Base-by-base conservation (phyloP, 2,329 filamentous ascomycete species). In the Aspergillus amoenus region DNA sequence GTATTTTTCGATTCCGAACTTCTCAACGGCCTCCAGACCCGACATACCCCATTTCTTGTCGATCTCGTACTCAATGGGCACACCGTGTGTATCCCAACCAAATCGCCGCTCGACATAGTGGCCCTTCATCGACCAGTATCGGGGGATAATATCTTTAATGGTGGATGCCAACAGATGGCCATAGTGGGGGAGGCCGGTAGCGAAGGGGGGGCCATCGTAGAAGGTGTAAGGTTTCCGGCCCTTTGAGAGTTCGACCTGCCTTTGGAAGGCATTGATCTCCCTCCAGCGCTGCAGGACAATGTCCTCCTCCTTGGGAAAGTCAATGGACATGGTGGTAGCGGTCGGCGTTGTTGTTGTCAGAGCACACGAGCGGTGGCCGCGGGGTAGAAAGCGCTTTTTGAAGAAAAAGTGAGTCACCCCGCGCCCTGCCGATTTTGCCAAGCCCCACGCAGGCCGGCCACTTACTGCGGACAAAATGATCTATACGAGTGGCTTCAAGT, bases 61-160 rank as follows among this genome's bases (percentile, higher is more conserved):
- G 70, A 97, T 97, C 78, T 97, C 93, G 74, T 96, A 91, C 79
- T 97, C 93, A 65, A 97, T 94, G 15, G 93, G 93, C 52, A 97
- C 82, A 60, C 93, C 93, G 71, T 97, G 93, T 2, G 93, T 91
- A 73, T 97, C 93, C 93, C 93, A 97, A 52, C 93, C 93, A 66
- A 97, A 97, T 58, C 93, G 85, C 63, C 93, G 85, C 79, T 94
- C 91, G 52, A 97, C 93, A 78, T 96, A 89, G 71, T 88, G 90
- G 15, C 93, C 93, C 73, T 95, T 95, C 93, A 96, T 96, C 51
- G 92, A 92, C 91, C 93, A 97, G 76, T 97, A 97, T 66, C 93
- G 83, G 8, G 93, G 92, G 64, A 97, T 96, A 59, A 96, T 94
- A 74, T 97, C 93, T 77, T 97, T 97, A 79, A 97, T 96, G 49